Evolutionary conservation across 768 basidiomycete genomes (phyloP).

Genomic region (Leccinum sublutescens): DNA sequence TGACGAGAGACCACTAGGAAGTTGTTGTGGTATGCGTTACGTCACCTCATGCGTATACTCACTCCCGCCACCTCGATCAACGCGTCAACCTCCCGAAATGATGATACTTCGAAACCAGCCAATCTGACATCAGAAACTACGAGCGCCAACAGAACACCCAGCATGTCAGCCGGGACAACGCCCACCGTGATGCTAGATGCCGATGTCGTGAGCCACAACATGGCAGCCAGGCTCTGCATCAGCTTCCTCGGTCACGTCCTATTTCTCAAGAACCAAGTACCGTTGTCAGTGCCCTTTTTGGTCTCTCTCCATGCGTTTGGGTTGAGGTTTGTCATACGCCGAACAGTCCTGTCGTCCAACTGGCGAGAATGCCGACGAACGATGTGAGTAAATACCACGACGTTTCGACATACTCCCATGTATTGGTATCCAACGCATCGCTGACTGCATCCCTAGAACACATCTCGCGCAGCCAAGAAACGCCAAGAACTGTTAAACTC

Average conservation of each 20-base stretch:
- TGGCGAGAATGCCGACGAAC: constrained; percentile 50
- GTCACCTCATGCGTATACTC: constrained; percentile 14
- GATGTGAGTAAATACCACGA: constrained; percentile 36
- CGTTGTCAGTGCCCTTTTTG: constrained; percentile 55
- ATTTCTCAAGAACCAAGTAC: constrained; percentile 77
- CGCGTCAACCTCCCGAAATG: background rate
- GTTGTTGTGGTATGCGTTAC: too few relatives aligned
- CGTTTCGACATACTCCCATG: background rate
- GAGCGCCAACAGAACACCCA: background rate
- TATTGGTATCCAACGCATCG: too few relatives aligned
- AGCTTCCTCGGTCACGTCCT: constrained; percentile 67
- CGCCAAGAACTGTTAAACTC: constrained; percentile 60
- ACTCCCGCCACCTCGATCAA: background rate
- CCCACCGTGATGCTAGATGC: constrained; percentile 47
- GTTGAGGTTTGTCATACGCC: background rate
- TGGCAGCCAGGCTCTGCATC: constrained; percentile 64
- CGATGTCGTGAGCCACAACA: constrained; percentile 50
- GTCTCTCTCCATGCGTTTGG: background rate
- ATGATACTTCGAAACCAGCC: background rate
- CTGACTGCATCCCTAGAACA: constrained; percentile 32
- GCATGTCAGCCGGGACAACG: constrained; percentile 21
- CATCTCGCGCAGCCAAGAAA: constrained; percentile 52
- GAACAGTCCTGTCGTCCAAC: constrained; percentile 64
- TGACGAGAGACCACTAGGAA: too few relatives aligned
- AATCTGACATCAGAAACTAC: background rate